phyloP scores from a whole-genome alignment of 306 rosid genomes.

The Pachyrhizus erosus region DNA sequence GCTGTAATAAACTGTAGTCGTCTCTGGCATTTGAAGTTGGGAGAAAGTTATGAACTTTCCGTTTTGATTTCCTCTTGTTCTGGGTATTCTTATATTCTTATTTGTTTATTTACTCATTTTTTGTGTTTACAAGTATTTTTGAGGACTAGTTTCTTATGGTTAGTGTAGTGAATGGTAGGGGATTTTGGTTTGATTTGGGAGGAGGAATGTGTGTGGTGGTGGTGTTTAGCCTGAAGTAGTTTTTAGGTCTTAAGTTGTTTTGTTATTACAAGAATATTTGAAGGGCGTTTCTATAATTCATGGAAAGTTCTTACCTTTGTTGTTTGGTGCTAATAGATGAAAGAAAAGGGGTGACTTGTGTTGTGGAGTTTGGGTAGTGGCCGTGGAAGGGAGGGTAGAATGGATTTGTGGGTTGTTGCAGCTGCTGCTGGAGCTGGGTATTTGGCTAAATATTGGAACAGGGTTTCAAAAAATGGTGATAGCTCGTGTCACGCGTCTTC shows the following conservation, averaged over 20 bases:
- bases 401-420: conserved; percentile 92
- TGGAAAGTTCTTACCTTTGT: conserved; percentile 52
- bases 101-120: background rate
- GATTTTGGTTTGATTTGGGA: conserved; percentile 30
- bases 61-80: background rate
- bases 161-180: conserved; percentile 26
- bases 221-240: background rate
- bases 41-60: background rate
- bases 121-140: conserved; percentile 10
- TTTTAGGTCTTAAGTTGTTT: conserved; percentile 21
- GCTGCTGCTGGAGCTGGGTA: conserved; percentile 84
- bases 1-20: background rate
- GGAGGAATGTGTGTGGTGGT: conserved; percentile 37
- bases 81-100: background rate
- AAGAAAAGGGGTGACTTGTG: conserved; percentile 44
- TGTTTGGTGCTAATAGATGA: conserved; percentile 49
- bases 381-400: conserved; percentile 40
- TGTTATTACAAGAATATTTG: background rate
- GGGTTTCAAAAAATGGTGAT: conserved; percentile 42
- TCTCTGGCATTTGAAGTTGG: conserved; percentile 35
- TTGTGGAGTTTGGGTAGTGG: conserved; percentile 57
- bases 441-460: conserved; percentile 79
- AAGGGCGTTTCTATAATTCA: conserved; percentile 43
- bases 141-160: conserved; percentile 27
- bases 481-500: conserved; percentile 34